Conservation (phyloP, 2,329 filamentous ascomycete genomes). For the Hymenoscyphus occultus region DNA sequence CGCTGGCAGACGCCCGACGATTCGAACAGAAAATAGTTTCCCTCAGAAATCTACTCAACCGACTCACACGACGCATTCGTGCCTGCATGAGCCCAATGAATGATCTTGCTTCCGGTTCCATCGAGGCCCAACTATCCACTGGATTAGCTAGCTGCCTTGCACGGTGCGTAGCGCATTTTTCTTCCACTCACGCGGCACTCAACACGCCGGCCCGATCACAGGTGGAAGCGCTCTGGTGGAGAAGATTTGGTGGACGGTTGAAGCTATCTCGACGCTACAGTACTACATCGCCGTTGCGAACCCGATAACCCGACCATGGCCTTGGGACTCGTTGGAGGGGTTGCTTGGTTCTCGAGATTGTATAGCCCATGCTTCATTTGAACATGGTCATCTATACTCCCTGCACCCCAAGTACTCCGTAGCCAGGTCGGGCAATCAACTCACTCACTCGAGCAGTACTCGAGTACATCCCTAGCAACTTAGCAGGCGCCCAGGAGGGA, state of each 20-base stretch:
- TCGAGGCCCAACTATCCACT: constrained; percentile 1
- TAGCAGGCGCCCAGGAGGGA: background rate
- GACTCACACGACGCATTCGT: background rate
- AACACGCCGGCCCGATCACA: background rate
- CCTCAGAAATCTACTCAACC: background rate
- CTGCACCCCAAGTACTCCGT: background rate
- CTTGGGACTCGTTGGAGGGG: background rate
- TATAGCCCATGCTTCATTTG: background rate
- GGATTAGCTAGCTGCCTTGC: constrained; percentile 8
- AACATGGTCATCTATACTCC: background rate
- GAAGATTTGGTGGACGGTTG: background rate
- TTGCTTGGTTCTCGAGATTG: background rate
- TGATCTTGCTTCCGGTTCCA: background rate
- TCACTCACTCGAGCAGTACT: background rate
- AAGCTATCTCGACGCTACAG: background rate
- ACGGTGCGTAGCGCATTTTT: background rate
- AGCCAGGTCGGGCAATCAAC: background rate
- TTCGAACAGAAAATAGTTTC: background rate
- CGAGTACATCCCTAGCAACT: background rate
- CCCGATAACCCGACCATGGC: constrained; percentile 3
- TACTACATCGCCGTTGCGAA: background rate
- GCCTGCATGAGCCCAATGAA: constrained; percentile 1
- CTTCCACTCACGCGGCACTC: background rate
- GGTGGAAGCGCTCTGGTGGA: background rate
- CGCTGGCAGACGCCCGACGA: constrained; percentile 10